These are phyloP conservation scores for Cajanus cajan DNA, from an alignment of 306 rosid species.

Conservation along the genomic window DNA sequence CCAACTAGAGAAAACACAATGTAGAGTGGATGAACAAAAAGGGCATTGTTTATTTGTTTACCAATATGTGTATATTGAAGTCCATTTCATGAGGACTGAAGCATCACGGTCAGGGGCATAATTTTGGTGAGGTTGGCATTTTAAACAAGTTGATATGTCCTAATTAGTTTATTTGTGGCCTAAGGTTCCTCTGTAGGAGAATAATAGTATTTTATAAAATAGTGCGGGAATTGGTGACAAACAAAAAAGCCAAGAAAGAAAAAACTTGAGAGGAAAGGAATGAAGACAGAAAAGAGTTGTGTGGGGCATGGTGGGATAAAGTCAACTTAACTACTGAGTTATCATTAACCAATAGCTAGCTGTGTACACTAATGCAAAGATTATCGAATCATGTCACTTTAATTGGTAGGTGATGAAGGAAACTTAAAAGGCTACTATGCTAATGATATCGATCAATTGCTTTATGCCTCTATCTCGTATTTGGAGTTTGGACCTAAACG, in stretches of 20 bases:
- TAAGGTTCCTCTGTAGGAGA: conserved; percentile 1
- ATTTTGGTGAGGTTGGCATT: conserved; percentile 35
- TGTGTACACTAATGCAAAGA: conserved; percentile 6
- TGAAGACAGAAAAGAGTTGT: conserved; percentile 13
- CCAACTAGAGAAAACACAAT: background rate
- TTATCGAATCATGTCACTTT: conserved; percentile 53
- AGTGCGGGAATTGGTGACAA: background rate
- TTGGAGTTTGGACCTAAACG: background rate
- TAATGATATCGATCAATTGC: conserved; percentile 30
- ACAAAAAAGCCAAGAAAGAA: background rate
- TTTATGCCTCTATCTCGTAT: background rate
- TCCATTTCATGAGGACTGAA: conserved; percentile 25
- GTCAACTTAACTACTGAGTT: conserved; percentile 45
- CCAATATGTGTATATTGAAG: conserved; percentile 6
- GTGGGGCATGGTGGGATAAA: conserved; percentile 37
- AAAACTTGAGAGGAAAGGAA: conserved; percentile 26
- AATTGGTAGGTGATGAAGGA: conserved; percentile 55
- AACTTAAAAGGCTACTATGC: conserved; percentile 38
- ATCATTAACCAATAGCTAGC: conserved; percentile 41
- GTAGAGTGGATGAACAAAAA: background rate
- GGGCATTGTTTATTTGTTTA: background rate
- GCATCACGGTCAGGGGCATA: conserved; percentile 11
- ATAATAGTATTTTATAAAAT: background rate
- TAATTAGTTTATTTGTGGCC: conserved; percentile 17
- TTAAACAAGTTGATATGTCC: conserved; percentile 35